Evolutionary conservation across 2,329 filamentous ascomycete species (phyloP).

Genomic region (Cladosporium sphaerospermum): DNA sequence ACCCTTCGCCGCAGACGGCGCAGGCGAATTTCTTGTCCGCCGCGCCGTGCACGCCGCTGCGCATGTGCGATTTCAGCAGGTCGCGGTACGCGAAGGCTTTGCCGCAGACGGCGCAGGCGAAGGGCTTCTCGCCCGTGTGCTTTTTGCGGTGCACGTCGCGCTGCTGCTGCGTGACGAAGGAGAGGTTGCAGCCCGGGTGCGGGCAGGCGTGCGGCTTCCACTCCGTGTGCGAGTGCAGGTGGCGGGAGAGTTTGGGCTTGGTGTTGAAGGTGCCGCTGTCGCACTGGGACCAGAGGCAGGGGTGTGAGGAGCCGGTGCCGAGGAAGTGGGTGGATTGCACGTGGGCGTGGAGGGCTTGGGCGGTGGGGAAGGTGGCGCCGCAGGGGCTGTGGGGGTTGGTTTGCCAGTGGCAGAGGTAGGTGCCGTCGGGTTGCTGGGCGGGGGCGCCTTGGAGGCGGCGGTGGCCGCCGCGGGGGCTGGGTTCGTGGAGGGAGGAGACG

Average conservation of each 20-base stretch:
- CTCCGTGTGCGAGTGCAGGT: conserved; percentile 60
- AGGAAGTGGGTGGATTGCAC: conserved; percentile 46
- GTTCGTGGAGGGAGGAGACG: conserved; percentile 7
- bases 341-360: conserved; percentile 51
- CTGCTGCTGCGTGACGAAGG: conserved; percentile 61
- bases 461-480: conserved; percentile 7
- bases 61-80: conserved; percentile 55
- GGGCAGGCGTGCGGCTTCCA: conserved; percentile 42
- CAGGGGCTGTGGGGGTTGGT: conserved; percentile 4
- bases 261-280: conserved; percentile 38
- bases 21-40: conserved; percentile 43
- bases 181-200: conserved; percentile 50
- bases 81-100: conserved; percentile 49
- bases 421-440: conserved; percentile 6
- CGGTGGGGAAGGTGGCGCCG: conserved; percentile 34
- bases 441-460: conserved; percentile 11
- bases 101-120: conserved; percentile 44
- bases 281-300: conserved; percentile 49
- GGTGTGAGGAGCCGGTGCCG: conserved; percentile 22
- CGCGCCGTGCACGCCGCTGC: conserved; percentile 54
- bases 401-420: conserved; percentile 11
- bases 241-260: conserved; percentile 56
- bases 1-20: conserved; percentile 29
- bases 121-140: conserved; percentile 61
- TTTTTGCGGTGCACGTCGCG: conserved; percentile 61